Percentiles rank a stretch among this genome's conserved stretches.
These are phyloP conservation scores for Ogataea methanolica DNA, from an alignment of 805 yeast species.

Conservation along the genomic window DNA sequence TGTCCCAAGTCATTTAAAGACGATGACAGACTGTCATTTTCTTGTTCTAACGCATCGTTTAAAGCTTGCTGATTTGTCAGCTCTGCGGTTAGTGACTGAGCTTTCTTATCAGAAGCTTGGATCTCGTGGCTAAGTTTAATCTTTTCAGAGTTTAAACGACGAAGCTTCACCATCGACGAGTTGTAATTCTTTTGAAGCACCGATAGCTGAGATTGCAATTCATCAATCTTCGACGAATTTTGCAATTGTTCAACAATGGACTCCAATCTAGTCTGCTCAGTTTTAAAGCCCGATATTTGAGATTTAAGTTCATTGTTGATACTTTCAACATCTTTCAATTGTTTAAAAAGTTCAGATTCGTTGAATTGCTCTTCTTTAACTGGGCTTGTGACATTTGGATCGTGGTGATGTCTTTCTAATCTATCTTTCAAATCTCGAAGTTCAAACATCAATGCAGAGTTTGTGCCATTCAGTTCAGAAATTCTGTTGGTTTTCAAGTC, in stretches of 20 bases:
- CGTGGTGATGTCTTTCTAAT: constrained; percentile 4
- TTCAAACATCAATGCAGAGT: neutral
- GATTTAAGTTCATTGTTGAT: too few species aligned
- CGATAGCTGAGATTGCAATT: constrained; percentile 2
- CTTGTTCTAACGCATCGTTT: constrained; percentile 33
- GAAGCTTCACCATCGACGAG: constrained; percentile 11
- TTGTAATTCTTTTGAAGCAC: constrained; percentile 6
- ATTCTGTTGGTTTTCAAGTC: neutral
- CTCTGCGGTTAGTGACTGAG: constrained; percentile 16
- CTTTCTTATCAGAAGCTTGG: constrained; percentile 29
- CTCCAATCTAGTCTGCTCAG: neutral
- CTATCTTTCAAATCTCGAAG: constrained; percentile 11
- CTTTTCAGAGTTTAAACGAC: constrained; percentile 14
- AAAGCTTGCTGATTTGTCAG: constrained; percentile 9
- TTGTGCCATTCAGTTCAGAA: neutral
- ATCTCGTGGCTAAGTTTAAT: constrained; percentile 32
- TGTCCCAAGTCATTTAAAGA: constrained; percentile 8
- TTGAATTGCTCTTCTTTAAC: too few species aligned
- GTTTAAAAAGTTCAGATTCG: too few species aligned
- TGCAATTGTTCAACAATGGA: neutral
- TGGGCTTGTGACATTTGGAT: too few species aligned
- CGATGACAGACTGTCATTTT: constrained; percentile 37
- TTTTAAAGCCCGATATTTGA: neutral
- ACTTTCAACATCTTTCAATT: too few species aligned
- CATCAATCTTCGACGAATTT: neutral